These are phyloP conservation scores for Ceriops decandra DNA, from an alignment of 345 rosid species.

Conservation along the genomic window DNA sequence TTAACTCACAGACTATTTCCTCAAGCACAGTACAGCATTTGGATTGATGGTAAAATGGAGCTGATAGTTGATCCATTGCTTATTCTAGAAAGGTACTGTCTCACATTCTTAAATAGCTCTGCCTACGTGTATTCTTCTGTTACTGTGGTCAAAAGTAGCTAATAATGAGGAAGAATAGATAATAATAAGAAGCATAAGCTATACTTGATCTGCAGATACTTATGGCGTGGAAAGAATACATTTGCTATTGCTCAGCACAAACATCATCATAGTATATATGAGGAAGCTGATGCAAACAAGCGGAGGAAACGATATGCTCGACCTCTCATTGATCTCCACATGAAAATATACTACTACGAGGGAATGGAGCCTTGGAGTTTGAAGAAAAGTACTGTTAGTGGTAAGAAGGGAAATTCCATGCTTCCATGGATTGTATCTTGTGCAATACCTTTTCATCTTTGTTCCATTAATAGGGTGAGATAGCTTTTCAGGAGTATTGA, in stretches of 20 bases:
- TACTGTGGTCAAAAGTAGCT: not conserved
- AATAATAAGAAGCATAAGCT: not conserved
- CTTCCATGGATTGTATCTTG: not conserved
- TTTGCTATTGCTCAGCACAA: constrained; percentile 96
- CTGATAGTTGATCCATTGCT: constrained; percentile 82
- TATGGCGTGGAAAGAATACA: constrained; percentile 87
- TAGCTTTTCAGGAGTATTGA: not conserved
- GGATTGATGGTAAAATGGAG: constrained; percentile 99
- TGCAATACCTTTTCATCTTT: no score
- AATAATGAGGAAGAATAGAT: not conserved
- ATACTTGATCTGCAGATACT: constrained; percentile 46
- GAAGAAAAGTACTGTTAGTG: constrained; percentile 64
- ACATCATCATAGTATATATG: constrained; percentile 77
- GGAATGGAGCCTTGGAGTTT: constrained; percentile 93
- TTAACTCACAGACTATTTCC: constrained; percentile 97
- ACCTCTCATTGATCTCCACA: constrained; percentile 91
- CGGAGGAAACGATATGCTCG: constrained; percentile 89
- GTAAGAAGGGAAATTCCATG: constrained; percentile 35
- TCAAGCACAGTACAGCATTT: constrained; percentile 85
- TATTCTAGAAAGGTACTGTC: constrained; percentile 75
- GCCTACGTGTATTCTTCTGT: not conserved
- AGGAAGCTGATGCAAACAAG: constrained; percentile 97
- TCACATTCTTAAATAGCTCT: not conserved
- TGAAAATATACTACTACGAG: constrained; percentile 83
- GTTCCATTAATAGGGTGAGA: no score